Percentiles rank a stretch among this genome's conserved stretches.
Conservation (phyloP, 202 grass and related monocot genomes). For the Panicum virgatum region DNA sequence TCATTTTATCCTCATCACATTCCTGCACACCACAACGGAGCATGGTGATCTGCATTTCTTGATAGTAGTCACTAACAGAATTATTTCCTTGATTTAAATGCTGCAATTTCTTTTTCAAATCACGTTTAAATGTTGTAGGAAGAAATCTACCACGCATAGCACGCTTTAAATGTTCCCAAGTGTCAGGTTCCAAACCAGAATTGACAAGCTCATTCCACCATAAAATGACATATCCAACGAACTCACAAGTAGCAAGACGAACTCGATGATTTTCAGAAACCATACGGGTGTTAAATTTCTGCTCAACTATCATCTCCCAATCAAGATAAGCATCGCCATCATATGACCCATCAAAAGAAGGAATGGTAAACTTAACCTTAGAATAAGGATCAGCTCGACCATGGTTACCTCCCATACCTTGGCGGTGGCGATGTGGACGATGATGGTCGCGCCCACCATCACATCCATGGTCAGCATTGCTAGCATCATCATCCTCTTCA, state of each 20-base stretch:
- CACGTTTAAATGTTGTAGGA: not conserved
- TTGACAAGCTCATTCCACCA: not conserved
- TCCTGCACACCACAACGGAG: not conserved
- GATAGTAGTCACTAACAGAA: not conserved
- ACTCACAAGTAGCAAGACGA: not conserved
- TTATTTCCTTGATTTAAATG: not conserved
- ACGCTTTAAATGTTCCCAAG: not conserved
- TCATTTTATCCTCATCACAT: not conserved
- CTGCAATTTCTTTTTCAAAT: slow-evolving; percentile 8
- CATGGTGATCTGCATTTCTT: not conserved
- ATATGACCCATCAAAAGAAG: not conserved
- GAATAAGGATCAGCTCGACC: not conserved
- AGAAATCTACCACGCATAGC: not conserved
- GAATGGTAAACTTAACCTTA: not conserved
- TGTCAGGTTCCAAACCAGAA: not conserved
- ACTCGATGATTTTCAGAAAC: slow-evolving; percentile 1
- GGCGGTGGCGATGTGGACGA: too few species aligned
- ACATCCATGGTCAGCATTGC: too few species aligned
- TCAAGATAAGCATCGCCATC: not conserved
- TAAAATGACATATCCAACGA: not conserved
- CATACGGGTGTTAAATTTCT: not conserved
- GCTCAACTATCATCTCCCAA: not conserved
- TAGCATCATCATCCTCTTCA: too few species aligned
- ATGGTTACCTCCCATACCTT: too few species aligned
- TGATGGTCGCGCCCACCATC: too few species aligned